A percentile compares a stretch with the other conserved stretches of the same genome.
phyloP scores from a whole-genome alignment of 1,139 yeast genomes.

The Geotrichum reessii region DNA sequence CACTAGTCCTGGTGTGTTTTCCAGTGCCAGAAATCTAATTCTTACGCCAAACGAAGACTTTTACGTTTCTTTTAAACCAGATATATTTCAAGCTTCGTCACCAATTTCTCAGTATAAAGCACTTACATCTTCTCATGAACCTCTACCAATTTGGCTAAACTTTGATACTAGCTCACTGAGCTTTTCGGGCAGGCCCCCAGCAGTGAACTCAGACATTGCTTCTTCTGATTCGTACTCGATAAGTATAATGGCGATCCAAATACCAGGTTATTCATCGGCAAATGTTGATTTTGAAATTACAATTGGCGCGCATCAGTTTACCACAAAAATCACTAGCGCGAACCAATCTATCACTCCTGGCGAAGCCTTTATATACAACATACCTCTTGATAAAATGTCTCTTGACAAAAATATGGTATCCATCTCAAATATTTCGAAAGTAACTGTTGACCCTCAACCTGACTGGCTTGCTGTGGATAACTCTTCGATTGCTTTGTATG shows the following conservation, averaged over 20 bases:
- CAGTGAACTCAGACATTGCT: slow-evolving; percentile 76
- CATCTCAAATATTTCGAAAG: slow-evolving; percentile 46
- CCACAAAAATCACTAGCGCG: slow-evolving; percentile 48
- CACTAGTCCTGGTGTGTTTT: background rate
- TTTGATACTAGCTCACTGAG: slow-evolving; percentile 53
- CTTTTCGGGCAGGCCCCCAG: slow-evolving; percentile 84
- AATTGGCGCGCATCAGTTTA: slow-evolving; percentile 82
- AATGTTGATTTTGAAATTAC: slow-evolving; percentile 62
- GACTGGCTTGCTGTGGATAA: slow-evolving; percentile 51
- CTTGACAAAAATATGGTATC: slow-evolving; percentile 54
- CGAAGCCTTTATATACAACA: slow-evolving; percentile 46
- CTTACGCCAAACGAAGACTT: slow-evolving; percentile 64
- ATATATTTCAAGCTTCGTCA: slow-evolving; percentile 37
- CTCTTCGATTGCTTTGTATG: slow-evolving; percentile 33
- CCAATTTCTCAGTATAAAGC: slow-evolving; percentile 70
- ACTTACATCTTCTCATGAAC: slow-evolving; percentile 68
- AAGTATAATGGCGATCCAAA: slow-evolving; percentile 72
- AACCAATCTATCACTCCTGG: slow-evolving; percentile 61
- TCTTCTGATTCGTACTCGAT: slow-evolving; percentile 73
- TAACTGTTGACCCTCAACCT: slow-evolving; percentile 38
- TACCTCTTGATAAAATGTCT: slow-evolving; percentile 57
- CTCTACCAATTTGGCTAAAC: slow-evolving; percentile 83
- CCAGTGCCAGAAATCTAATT: slow-evolving; percentile 52
- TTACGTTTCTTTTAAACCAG: slow-evolving; percentile 48
- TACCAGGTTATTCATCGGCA: slow-evolving; percentile 67